Conservation (phyloP, 192 early-diverging fungal species). For the Podila minutissima region DNA sequence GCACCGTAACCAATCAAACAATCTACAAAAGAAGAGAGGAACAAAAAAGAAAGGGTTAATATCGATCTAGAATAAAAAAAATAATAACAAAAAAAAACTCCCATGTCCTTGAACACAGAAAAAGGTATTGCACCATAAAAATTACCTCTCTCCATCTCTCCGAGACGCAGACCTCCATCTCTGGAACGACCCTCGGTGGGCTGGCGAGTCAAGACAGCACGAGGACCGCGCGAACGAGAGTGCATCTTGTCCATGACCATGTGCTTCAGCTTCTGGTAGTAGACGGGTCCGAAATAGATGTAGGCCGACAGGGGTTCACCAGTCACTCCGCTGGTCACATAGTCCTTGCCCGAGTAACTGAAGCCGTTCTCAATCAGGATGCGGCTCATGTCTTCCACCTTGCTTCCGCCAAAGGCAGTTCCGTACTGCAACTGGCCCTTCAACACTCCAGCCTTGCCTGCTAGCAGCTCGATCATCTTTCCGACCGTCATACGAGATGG, state of each 20-base stretch:
- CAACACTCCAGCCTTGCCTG: constrained; percentile 95
- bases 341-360: constrained; percentile 98
- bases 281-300: constrained; percentile 96
- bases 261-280: constrained; percentile 99
- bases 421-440: constrained; percentile 94
- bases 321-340: constrained; percentile 87
- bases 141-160: constrained; percentile 93
- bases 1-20: constrained; percentile 98
- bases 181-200: constrained; percentile 97
- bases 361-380: constrained; percentile 94
- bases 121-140: neutral
- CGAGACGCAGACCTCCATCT: constrained; percentile 96
- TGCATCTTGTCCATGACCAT: constrained; percentile 99
- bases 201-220: constrained; percentile 91
- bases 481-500: constrained; percentile 99
- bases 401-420: constrained; percentile 93
- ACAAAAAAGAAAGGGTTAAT: neutral
- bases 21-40: constrained; percentile 60
- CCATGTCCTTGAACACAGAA: neutral
- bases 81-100: neutral
- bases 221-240: constrained; percentile 88
- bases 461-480: constrained; percentile 98
- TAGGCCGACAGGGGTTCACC: constrained; percentile 94
- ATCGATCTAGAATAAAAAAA: neutral
- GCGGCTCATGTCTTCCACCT: constrained; percentile 95